phyloP scores from a whole-genome alignment of 2,329 filamentous ascomycete species.

The Furcasterigmium sp. region DNA sequence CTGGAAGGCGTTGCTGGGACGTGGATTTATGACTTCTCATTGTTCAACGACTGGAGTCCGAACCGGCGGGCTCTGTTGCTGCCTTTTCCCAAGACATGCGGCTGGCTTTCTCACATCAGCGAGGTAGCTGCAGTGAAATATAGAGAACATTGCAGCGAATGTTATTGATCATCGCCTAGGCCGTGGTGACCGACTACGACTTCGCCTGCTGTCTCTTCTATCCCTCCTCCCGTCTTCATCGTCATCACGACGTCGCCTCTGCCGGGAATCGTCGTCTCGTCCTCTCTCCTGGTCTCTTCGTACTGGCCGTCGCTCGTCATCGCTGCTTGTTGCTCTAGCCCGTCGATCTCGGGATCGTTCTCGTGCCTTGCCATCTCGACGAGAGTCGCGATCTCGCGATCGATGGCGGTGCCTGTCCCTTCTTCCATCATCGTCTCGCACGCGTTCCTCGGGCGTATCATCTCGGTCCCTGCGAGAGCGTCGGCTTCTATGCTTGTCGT shows the following conservation, averaged over 20 bases:
- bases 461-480: slow-evolving; percentile 29
- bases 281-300: slow-evolving; percentile 11
- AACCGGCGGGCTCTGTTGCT: no score
- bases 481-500: slow-evolving; percentile 18
- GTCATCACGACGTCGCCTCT: slow-evolving; percentile 9
- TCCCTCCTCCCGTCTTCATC: slow-evolving; percentile 3
- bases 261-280: slow-evolving; percentile 21
- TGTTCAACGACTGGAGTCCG: no score
- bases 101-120: no score
- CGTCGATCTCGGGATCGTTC: slow-evolving; percentile 14
- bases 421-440: slow-evolving; percentile 17
- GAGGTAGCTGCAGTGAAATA: no score
- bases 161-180: neutral
- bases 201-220: slow-evolving; percentile 3
- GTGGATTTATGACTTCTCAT: no score
- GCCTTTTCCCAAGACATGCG: no score
- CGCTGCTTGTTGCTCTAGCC: slow-evolving; percentile 15
- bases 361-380: slow-evolving; percentile 17
- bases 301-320: slow-evolving; percentile 10
- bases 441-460: slow-evolving; percentile 21
- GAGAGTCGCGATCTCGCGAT: slow-evolving; percentile 22
- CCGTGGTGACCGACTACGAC: slow-evolving; percentile 12
- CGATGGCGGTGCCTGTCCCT: slow-evolving; percentile 18
- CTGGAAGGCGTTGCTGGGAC: no score
- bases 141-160: no score